Percentiles rank a stretch among this genome's conserved stretches.
These are phyloP conservation scores for Fusarium torulosum DNA, from an alignment of 2,329 filamentous ascomycete species.

Conservation along the genomic window DNA sequence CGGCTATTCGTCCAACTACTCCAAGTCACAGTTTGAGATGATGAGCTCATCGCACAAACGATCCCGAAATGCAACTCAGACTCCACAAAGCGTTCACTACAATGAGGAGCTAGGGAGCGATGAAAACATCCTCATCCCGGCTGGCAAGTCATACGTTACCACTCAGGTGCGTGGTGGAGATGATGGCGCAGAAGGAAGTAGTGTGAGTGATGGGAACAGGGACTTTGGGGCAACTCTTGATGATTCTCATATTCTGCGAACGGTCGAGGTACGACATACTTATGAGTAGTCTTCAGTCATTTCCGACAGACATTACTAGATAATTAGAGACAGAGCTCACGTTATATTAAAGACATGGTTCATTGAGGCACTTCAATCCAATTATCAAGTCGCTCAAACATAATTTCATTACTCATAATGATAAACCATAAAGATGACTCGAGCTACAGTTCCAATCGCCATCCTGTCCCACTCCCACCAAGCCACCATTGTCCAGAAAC, in stretches of 20 bases:
- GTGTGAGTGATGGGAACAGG: background rate
- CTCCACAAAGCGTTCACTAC: constrained; percentile 6
- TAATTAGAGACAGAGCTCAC: background rate
- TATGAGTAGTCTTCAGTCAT: constrained; percentile 13
- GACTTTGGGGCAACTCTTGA: constrained; percentile 10
- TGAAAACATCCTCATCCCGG: constrained; percentile 26
- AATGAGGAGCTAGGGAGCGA: constrained; percentile 20
- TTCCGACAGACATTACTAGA: no score
- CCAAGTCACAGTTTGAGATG: constrained; percentile 32
- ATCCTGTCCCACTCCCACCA: no score
- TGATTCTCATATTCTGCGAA: constrained; percentile 21
- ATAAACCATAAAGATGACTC: background rate
- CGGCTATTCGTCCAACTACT: constrained; percentile 29
- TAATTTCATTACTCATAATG: constrained; percentile 14
- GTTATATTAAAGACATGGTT: background rate
- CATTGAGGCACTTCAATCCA: background rate
- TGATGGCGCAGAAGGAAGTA: background rate
- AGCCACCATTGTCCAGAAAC: background rate
- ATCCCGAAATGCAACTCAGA: constrained; percentile 11
- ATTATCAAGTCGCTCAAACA: background rate
- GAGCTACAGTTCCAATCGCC: background rate
- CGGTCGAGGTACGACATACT: constrained; percentile 24
- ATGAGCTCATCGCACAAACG: constrained; percentile 21
- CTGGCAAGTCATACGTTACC: constrained; percentile 19
- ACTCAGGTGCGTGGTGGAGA: constrained; percentile 16